Evolutionary conservation across 768 basidiomycete species (phyloP).

Genomic region (Serendipita indica): DNA sequence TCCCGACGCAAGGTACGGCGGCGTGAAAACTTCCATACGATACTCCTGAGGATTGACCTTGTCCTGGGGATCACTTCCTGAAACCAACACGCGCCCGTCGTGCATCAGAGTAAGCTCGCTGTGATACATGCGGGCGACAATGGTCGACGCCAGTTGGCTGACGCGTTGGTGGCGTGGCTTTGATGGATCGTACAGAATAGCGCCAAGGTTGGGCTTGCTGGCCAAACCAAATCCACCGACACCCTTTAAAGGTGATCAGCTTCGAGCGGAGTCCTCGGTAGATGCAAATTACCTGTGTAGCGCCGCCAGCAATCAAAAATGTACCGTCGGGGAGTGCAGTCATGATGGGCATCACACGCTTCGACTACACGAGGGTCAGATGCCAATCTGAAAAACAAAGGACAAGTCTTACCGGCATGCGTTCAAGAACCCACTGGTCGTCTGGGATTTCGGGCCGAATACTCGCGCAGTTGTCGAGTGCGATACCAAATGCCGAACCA

Average conservation of each 20-base stretch:
- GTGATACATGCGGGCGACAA: slow-evolving; percentile 16
- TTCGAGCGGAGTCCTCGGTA: background rate
- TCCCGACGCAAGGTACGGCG: slow-evolving; percentile 16
- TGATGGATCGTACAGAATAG: slow-evolving; percentile 55
- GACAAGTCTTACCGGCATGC: too few species aligned
- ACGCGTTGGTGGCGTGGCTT: slow-evolving; percentile 47
- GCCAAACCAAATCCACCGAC: slow-evolving; percentile 17
- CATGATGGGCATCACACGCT: slow-evolving; percentile 26
- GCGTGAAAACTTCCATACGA: slow-evolving; percentile 16
- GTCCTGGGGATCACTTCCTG: slow-evolving; percentile 15
- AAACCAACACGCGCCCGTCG: slow-evolving; percentile 16
- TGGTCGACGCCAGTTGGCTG: slow-evolving; percentile 21
- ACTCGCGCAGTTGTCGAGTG: slow-evolving; percentile 34
- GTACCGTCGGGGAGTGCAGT: slow-evolving; percentile 16
- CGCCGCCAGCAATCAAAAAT: background rate
- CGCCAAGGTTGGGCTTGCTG: slow-evolving; percentile 33
- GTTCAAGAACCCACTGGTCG: slow-evolving; percentile 54
- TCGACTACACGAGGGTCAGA: too few species aligned
- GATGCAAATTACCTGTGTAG: too few species aligned
- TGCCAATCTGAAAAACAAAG: too few species aligned
- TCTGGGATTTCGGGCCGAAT: slow-evolving; percentile 50
- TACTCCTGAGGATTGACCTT: slow-evolving; percentile 16
- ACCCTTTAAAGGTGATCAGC: slow-evolving; percentile 9
- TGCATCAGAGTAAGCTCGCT: slow-evolving; percentile 16
- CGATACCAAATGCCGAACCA: slow-evolving; percentile 12